These are phyloP conservation scores for Phytopythium oedochilum DNA, from an alignment of 352 stramenopile genomes.

Conservation along the genomic window DNA sequence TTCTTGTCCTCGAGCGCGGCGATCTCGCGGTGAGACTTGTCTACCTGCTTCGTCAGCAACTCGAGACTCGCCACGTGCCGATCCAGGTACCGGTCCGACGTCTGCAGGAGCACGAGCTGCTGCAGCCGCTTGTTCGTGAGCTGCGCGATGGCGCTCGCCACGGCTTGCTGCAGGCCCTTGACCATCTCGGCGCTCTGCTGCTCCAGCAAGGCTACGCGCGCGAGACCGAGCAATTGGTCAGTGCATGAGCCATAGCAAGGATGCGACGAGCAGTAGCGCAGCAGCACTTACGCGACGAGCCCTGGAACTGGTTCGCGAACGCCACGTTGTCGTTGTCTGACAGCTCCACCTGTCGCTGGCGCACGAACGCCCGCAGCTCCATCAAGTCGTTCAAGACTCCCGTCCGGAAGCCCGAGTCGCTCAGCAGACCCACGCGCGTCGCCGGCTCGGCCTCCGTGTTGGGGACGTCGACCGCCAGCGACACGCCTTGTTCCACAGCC, in stretches of 20 bases:
- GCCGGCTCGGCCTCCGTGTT: slow-evolving; percentile 8
- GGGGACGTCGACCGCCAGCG: slow-evolving; percentile 6
- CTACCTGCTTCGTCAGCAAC: slow-evolving; percentile 66
- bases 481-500: slow-evolving; percentile 4
- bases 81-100: slow-evolving; percentile 68
- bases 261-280: too few species aligned
- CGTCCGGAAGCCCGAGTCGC: slow-evolving; percentile 51
- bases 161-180: slow-evolving; percentile 30
- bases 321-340: slow-evolving; percentile 39
- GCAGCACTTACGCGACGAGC: slow-evolving; percentile 41
- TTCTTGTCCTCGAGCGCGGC: slow-evolving; percentile 68
- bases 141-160: slow-evolving; percentile 35
- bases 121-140: slow-evolving; percentile 67
- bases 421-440: slow-evolving; percentile 47
- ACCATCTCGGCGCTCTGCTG: slow-evolving; percentile 56
- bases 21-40: slow-evolving; percentile 70
- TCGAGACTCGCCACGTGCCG: slow-evolving; percentile 64
- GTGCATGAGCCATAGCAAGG: too few species aligned
- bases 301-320: slow-evolving; percentile 75
- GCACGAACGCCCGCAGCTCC: slow-evolving; percentile 65
- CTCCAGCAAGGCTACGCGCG: slow-evolving; percentile 37
- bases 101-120: slow-evolving; percentile 71
- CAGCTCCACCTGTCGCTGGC: slow-evolving; percentile 47
- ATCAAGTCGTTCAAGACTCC: slow-evolving; percentile 68
- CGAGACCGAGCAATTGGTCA: slow-evolving; percentile 11